Evolutionary conservation across 306 rosid species (phyloP), one percentile per base, ranked within the genome.

Genomic region (Malus asiatica): DNA sequence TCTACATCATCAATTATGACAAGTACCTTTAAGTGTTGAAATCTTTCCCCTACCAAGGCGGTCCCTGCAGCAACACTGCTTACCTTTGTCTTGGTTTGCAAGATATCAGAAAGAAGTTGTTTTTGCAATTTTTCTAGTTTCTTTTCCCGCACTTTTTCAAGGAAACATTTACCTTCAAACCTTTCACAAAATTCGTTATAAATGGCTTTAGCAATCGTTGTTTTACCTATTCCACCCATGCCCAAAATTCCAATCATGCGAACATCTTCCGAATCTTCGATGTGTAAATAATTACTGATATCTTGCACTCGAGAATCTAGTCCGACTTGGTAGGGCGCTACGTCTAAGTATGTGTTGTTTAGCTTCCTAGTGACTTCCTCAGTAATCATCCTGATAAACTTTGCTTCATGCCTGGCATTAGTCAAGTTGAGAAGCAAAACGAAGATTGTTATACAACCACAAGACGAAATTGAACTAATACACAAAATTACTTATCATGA

Each of bases 171-270:
- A 3, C 45, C 75, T 66, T 76, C 75, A 20, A 81, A 81, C 20
- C 3, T 23, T 6, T 35, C 32, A 9, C 3, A 16, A 44, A 76
- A 33, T n/a, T 65, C 0, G 3, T 81, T 81, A 66, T 76, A 76
- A 8, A 76, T 27, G 18, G 74, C 81, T 58, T 76, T 81, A 1
- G 81, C 81, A 3, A 76, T 4, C 14, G 78, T 81, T 22, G 81
- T 71, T 59, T 81, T 81, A 0, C 81, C 81, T 4, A 55, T 44
- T 70, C 81, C 84, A 10, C 84, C 75, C 74, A 71, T 71, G 4
- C 84, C 81, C 40, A 4, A 64, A 16, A 81, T 57, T 58, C 63
- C 63, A 58, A 10, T 22, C 30, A 58, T 0, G 1, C 30, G 30
- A 58, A 58, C 63, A 22, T 58, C 16, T 22, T 58, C 3, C 1